A percentile compares a stretch with the other conserved stretches of the same genome.
These are phyloP conservation scores for Jacaranda mimosifolia DNA, from an alignment of 257 asterid genomes.

Conservation along the genomic window DNA sequence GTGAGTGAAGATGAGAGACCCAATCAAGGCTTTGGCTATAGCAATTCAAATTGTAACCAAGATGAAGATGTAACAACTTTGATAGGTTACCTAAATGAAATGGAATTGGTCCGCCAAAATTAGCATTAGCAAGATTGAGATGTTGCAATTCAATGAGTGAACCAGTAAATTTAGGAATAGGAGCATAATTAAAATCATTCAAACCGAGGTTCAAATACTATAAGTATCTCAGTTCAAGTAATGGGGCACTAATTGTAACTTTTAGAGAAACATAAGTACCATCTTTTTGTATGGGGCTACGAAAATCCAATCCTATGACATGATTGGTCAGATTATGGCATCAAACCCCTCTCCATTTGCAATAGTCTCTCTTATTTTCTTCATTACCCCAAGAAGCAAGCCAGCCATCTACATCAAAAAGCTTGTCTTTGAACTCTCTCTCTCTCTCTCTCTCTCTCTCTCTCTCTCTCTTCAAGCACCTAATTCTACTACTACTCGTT, in stretches of 20 bases:
- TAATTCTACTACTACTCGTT: background rate
- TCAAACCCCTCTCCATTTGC: too few relatives aligned
- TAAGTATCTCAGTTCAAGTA: slow-evolving; percentile 6
- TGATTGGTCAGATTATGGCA: too few relatives aligned
- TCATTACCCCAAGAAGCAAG: slow-evolving; percentile 16
- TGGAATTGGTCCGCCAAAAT: too few relatives aligned
- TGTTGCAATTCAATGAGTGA: background rate
- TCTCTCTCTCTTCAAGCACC: slow-evolving; percentile 10
- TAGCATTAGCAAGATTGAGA: background rate
- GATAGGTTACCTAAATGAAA: slow-evolving; percentile 14
- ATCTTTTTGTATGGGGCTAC: too few relatives aligned
- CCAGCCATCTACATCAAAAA: background rate
- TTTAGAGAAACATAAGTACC: background rate
- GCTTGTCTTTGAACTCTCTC: slow-evolving; percentile 3
- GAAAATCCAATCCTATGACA: background rate
- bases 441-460: too few relatives aligned
- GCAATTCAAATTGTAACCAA: background rate
- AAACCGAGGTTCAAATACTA: background rate
- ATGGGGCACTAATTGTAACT: background rate
- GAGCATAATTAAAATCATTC: background rate
- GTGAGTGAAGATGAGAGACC: slow-evolving; percentile 24
- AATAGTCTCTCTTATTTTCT: background rate
- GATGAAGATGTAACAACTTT: slow-evolving; percentile 22
- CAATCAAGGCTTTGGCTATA: slow-evolving; percentile 27
- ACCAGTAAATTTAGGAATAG: background rate